Percentiles rank a stretch among this genome's conserved stretches.
Conservation (phyloP, 441 rosid species). For the Metrosideros polymorpha region DNA sequence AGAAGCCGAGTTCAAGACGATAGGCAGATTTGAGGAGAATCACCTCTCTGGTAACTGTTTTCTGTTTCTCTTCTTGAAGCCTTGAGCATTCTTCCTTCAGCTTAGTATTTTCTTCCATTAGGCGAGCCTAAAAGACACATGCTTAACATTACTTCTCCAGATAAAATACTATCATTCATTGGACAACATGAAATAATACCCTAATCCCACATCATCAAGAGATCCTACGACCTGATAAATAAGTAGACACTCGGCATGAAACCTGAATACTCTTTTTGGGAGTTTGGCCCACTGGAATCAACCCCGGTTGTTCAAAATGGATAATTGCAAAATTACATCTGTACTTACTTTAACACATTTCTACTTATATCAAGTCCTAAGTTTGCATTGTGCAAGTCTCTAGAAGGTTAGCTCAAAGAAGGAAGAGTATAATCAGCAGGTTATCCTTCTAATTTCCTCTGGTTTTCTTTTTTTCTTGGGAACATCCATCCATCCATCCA, state of each 20-base stretch:
- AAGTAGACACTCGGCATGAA: not conserved
- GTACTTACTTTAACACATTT: not conserved
- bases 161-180: not conserved
- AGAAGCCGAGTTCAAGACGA: not conserved
- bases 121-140: not conserved
- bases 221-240: not conserved
- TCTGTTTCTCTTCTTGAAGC: conserved; percentile 12
- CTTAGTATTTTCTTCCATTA: conserved; percentile 6
- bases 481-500: not conserved
- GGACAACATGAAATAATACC: not conserved
- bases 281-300: not conserved
- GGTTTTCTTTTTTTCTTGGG: not conserved
- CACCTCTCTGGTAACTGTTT: conserved; percentile 2
- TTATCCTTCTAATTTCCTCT: not conserved
- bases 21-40: not conserved
- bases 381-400: not conserved
- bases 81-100: conserved; percentile 2
- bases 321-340: not conserved
- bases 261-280: not conserved
- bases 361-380: not conserved
- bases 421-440: not conserved
- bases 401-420: not conserved
- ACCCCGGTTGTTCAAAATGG: not conserved
- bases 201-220: not conserved
- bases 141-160: not conserved